Evolutionary conservation across 345 rosid genomes (phyloP).

Genomic region (Sonneratia alba): DNA sequence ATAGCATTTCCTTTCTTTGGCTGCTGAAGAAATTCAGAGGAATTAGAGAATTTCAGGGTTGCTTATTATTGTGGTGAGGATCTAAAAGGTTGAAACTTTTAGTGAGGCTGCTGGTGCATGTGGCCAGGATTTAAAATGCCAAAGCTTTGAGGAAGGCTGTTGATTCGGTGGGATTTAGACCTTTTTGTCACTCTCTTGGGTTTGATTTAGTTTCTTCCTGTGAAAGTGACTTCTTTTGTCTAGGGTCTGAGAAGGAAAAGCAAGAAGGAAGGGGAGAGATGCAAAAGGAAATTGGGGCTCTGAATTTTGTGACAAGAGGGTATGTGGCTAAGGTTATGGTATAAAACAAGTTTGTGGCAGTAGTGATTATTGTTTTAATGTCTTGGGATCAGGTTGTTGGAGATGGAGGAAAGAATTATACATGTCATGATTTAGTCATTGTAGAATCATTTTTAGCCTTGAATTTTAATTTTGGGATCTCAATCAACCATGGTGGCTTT

Average conservation of each 20-base stretch:
- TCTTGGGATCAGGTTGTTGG: neutral
- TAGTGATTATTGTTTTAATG: neutral
- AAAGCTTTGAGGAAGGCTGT: neutral
- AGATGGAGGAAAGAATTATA: neutral
- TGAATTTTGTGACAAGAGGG: neutral
- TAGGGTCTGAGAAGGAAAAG: neutral
- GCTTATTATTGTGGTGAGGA: no score
- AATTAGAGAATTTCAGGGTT: neutral
- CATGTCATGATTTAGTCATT: neutral
- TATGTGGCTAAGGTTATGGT: neutral
- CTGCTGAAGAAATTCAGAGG: neutral
- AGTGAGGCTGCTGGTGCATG: neutral
- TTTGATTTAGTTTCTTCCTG: neutral
- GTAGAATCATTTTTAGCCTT: neutral
- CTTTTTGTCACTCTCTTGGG: neutral
- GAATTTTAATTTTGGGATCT: neutral
- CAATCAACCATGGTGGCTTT: neutral
- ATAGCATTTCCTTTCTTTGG: neutral
- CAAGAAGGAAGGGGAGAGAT: neutral
- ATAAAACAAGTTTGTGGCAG: neutral
- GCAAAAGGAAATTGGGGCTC: neutral
- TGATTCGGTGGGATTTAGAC: neutral
- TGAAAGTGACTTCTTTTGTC: neutral
- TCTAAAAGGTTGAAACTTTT: neutral
- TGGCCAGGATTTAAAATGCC: neutral